Percentiles rank a stretch among this genome's conserved stretches.
Evolutionary conservation across 2,329 filamentous ascomycete species (phyloP).

Genomic region (Claviceps africana): DNA sequence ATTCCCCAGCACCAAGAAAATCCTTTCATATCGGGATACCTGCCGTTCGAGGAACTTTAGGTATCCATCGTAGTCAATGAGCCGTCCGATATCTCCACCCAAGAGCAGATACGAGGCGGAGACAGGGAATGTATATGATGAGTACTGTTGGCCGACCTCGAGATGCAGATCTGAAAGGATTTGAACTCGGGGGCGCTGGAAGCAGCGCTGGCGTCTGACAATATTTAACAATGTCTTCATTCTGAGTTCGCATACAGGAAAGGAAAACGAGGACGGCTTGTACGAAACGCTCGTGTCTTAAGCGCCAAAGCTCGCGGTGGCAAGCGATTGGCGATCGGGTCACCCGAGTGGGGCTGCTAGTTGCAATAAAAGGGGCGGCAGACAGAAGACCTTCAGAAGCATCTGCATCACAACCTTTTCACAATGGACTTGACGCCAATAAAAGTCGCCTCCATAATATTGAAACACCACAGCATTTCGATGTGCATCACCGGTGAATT

Average conservation of each 20-base stretch:
- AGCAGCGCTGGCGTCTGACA: not conserved
- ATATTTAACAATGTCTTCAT: slow-evolving; percentile 4
- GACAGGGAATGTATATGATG: slow-evolving; percentile 25
- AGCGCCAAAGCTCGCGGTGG: too few species aligned
- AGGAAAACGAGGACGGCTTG: too few species aligned
- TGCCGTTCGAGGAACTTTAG: slow-evolving; percentile 28
- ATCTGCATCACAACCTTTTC: too few species aligned
- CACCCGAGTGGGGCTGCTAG: too few species aligned
- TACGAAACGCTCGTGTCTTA: too few species aligned
- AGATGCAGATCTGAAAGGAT: slow-evolving; percentile 38
- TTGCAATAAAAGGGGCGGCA: too few species aligned
- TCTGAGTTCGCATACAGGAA: too few species aligned
- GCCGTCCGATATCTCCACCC: slow-evolving; percentile 35
- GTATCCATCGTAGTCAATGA: slow-evolving; percentile 32
- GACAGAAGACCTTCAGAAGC: too few species aligned
- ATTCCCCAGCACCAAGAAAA: slow-evolving; percentile 37
- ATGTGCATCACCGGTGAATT: slow-evolving; percentile 7
- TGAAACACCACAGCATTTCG: slow-evolving; percentile 4
- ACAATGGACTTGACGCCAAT: slow-evolving; percentile 4
- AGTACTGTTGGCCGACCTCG: slow-evolving; percentile 30
- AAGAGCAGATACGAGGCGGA: slow-evolving; percentile 30
- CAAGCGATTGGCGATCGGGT: too few species aligned
- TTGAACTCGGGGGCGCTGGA: not conserved
- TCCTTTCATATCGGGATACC: slow-evolving; percentile 25
- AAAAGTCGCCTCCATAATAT: slow-evolving; percentile 1